phyloP scores from a whole-genome alignment of 495 filamentous ascomycete species.

The Trichoderma orchidacearum region DNA sequence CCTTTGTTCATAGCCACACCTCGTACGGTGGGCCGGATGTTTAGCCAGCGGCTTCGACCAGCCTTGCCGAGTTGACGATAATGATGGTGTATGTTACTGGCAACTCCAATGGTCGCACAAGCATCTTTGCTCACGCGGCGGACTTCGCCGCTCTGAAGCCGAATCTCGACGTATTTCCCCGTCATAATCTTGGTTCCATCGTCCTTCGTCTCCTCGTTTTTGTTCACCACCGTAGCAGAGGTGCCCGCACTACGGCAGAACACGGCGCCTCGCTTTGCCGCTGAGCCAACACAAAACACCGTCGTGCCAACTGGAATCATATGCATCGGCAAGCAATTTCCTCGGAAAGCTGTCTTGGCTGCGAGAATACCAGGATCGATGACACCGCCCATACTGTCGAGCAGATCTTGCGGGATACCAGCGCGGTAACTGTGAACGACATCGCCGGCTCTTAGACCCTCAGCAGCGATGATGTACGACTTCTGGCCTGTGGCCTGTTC shows the following conservation, averaged over 20 bases:
- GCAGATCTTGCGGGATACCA: conserved; percentile 72
- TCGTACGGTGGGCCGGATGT: conserved; percentile 85
- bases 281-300: conserved; percentile 82
- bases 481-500: conserved; percentile 51
- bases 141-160: conserved; percentile 84
- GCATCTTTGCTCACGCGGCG: conserved; percentile 79
- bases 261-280: conserved; percentile 57
- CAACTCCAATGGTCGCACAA: conserved; percentile 83
- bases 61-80: conserved; percentile 89
- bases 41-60: conserved; percentile 80
- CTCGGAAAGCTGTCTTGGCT: conserved; percentile 83
- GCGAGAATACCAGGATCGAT: conserved; percentile 91
- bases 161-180: conserved; percentile 61
- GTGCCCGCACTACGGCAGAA: conserved; percentile 92
- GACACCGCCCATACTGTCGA: conserved; percentile 79
- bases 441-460: conserved; percentile 87
- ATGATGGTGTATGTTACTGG: conserved; percentile 85
- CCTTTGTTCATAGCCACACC: conserved; percentile 96
- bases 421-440: conserved; percentile 78
- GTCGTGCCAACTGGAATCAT: conserved; percentile 86
- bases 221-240: conserved; percentile 72
- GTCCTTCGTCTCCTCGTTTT: conserved; percentile 56
- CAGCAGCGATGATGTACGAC: conserved; percentile 85
- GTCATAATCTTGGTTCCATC: conserved; percentile 36
- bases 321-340: conserved; percentile 87